These are phyloP conservation scores for Brasilioporus rufonigricans DNA, from an alignment of 768 basidiomycete genomes.

Conservation along the genomic window DNA sequence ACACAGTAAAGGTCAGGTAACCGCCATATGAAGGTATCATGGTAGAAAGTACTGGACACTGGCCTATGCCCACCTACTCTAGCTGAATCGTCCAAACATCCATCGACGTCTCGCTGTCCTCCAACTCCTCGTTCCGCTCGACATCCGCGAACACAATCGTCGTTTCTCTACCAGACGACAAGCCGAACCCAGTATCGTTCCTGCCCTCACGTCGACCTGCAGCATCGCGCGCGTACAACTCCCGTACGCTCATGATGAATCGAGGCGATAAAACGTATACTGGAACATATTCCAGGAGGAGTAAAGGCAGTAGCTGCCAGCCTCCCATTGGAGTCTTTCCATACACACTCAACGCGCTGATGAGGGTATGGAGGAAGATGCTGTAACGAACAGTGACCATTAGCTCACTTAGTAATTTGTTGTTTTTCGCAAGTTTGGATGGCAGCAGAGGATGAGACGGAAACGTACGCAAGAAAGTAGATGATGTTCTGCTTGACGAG, in stretches of 20 bases:
- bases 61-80: neutral
- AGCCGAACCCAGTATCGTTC: neutral
- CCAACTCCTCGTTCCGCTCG: neutral
- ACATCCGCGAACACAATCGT: neutral
- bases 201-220: neutral
- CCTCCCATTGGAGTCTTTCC: neutral
- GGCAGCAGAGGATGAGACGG: neutral
- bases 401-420: neutral
- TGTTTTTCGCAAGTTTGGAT: neutral
- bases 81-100: neutral
- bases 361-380: neutral
- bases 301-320: neutral
- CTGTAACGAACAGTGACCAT: neutral
- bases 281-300: neutral
- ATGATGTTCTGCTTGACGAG: neutral
- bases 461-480: neutral
- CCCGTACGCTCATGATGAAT: neutral
- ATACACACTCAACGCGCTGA: neutral
- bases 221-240: neutral
- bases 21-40: too few relatives aligned
- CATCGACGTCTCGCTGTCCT: neutral
- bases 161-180: neutral
- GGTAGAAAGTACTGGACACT: neutral
- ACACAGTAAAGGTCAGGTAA: too few relatives aligned
- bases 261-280: neutral